Percentiles rank a stretch among this genome's conserved stretches.
These are phyloP conservation scores for Biscutella auriculata DNA, from an alignment of 441 rosid species.

Conservation along the genomic window DNA sequence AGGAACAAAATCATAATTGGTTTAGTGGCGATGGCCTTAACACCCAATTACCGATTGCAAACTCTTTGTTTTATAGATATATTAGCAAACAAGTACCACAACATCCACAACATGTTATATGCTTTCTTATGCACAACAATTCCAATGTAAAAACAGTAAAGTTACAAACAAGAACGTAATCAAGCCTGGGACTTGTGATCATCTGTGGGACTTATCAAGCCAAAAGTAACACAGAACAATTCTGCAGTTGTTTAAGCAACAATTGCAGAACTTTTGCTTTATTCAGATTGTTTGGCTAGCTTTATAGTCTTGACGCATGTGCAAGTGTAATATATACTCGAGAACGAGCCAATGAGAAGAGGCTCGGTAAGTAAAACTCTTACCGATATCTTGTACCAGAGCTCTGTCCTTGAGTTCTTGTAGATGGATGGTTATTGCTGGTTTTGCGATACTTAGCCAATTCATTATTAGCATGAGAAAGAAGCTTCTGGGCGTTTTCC, in stretches of 20 bases:
- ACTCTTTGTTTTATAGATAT: not conserved
- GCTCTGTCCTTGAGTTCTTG: conserved; percentile 27
- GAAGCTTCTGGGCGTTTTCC: conserved; percentile 45
- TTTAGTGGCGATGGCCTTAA: not conserved
- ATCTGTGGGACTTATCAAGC: not conserved
- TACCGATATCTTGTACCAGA: conserved; percentile 29
- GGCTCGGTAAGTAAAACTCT: not conserved
- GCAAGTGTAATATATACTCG: not conserved
- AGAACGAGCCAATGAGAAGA: not conserved
- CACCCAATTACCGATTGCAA: not conserved
- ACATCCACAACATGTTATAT: conserved; percentile 1
- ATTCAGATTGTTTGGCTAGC: not conserved
- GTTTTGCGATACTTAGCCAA: conserved; percentile 41
- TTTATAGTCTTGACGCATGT: not conserved
- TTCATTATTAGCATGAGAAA: conserved; percentile 42
- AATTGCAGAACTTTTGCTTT: not conserved
- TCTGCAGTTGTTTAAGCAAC: not conserved
- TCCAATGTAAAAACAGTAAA: not conserved
- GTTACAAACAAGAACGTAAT: not conserved
- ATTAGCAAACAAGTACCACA: conserved; percentile 5
- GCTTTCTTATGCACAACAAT: not conserved
- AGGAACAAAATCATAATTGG: not conserved
- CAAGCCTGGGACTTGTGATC: not conserved
- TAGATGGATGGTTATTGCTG: conserved; percentile 23
- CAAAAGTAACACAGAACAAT: not conserved